These are phyloP conservation scores for Syzygium grande DNA, from an alignment of 345 rosid species.

Conservation along the genomic window DNA sequence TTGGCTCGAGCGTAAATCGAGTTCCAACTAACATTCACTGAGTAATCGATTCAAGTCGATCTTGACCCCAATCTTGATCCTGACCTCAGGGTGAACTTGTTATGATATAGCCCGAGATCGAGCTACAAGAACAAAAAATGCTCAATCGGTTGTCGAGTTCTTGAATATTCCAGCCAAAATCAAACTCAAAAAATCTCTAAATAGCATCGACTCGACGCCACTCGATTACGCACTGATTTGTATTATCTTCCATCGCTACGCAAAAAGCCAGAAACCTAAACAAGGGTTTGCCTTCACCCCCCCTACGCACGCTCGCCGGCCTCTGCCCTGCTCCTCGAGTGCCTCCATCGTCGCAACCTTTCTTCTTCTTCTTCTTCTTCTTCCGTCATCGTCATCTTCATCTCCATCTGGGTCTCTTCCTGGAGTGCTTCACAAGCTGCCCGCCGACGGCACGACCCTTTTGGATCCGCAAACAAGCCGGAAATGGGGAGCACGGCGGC, in stretches of 20 bases:
- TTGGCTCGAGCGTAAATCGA: accelerated
- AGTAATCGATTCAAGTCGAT: not conserved
- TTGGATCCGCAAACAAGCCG: not conserved
- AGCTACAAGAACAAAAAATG: not conserved
- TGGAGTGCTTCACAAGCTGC: not conserved
- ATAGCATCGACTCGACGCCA: not conserved
- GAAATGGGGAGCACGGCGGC: slow-evolving; percentile 31
- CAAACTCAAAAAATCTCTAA: not conserved
- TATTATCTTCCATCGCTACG: not conserved
- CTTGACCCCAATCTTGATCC: no score
- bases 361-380: not conserved
- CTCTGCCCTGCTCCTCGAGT: not conserved
- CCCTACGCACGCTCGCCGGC: not conserved
- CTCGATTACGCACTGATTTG: not conserved
- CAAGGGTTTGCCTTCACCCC: not conserved
- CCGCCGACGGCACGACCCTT: not conserved
- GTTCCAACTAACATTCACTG: not conserved
- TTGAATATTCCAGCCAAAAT: not conserved
- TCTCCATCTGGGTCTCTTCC: not conserved
- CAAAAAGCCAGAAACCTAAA: not conserved
- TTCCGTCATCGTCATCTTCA: not conserved
- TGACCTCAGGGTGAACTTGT: accelerated
- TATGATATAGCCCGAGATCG: not conserved
- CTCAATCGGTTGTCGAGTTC: not conserved
- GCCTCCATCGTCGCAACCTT: not conserved